A percentile compares a stretch with the other conserved stretches of the same genome.
Evolutionary conservation across 192 early-diverging fungal species (phyloP).

Genomic region (Entomortierella chlamydospora): DNA sequence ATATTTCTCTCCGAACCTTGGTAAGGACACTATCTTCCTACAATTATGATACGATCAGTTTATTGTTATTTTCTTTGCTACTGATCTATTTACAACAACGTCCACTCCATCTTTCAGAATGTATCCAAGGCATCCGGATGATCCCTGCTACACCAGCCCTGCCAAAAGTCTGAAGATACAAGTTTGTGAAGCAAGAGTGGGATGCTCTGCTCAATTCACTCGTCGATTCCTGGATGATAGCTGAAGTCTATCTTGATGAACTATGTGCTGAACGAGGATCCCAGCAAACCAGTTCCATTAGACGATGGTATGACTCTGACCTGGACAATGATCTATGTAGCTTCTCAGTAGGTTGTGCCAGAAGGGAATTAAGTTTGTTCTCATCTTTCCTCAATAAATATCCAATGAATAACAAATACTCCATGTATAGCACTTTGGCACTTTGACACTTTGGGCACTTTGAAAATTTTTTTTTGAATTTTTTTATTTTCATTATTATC

Average conservation of each 20-base stretch:
- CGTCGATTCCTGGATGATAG: constrained; percentile 23
- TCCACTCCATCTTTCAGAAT: no score
- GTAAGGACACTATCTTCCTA: no score
- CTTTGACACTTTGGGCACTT: no score
- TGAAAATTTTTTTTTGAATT: not conserved
- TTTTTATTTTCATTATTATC: not conserved
- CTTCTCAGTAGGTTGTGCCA: constrained; percentile 30
- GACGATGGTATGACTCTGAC: constrained; percentile 53
- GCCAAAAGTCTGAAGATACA: constrained; percentile 25
- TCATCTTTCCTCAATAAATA: no score
- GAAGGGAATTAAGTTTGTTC: no score
- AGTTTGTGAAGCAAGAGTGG: constrained; percentile 52
- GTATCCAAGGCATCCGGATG: constrained; percentile 57
- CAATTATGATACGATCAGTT: no score
- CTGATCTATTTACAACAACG: not conserved
- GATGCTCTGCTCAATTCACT: constrained; percentile 1
- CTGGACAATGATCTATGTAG: constrained; percentile 53
- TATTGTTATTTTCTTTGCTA: no score
- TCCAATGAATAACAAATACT: no score
- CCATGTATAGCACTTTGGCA: no score
- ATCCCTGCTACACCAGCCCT: constrained; percentile 46
- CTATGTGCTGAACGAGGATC: constrained; percentile 39
- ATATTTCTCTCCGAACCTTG: constrained; percentile 39
- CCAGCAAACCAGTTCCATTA: constrained; percentile 21
- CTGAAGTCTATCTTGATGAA: constrained; percentile 51